Conservation (phyloP, 768 basidiomycete genomes). For the Antrodiella citrinella region DNA sequence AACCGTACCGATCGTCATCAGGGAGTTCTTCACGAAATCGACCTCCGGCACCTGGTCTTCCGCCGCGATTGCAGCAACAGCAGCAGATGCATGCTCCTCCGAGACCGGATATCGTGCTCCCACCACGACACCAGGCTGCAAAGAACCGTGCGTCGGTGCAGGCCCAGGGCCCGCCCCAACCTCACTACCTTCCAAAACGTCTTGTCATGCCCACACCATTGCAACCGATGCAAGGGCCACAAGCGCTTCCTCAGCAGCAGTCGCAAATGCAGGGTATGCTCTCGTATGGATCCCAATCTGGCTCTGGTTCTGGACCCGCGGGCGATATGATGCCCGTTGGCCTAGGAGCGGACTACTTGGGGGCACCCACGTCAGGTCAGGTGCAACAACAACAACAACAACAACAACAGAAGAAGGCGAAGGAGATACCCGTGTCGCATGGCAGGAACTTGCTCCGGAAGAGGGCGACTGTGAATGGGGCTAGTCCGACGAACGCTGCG, state of each 20-base stretch:
- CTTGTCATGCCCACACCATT: slow-evolving; percentile 73
- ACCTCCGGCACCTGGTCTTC: no score
- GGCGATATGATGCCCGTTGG: not conserved
- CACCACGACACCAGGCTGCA: slow-evolving; percentile 1
- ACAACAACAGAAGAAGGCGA: slow-evolving; percentile 6
- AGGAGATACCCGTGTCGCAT: slow-evolving; percentile 19
- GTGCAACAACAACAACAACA: not conserved
- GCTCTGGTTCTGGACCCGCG: not conserved
- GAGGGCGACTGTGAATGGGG: slow-evolving; percentile 10
- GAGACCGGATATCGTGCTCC: slow-evolving; percentile 11
- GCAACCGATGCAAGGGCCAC: slow-evolving; percentile 37
- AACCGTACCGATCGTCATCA: no score
- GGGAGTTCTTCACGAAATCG: no score
- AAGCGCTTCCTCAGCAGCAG: slow-evolving; percentile 4
- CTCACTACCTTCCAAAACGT: slow-evolving; percentile 46
- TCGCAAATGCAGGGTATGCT: not conserved
- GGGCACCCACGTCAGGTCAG: not conserved
- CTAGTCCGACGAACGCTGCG: slow-evolving; percentile 2
- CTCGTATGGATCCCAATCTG: not conserved
- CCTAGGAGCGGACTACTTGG: not conserved
- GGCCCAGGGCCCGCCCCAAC: slow-evolving; percentile 10
- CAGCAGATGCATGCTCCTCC: slow-evolving; percentile 1
- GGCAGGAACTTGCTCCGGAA: slow-evolving; percentile 21
- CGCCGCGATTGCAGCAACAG: not conserved
- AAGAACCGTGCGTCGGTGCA: not conserved